Evolutionary conservation across 148 eudicot genomes (phyloP).

Genomic region (Fagopyrum esculentum): DNA sequence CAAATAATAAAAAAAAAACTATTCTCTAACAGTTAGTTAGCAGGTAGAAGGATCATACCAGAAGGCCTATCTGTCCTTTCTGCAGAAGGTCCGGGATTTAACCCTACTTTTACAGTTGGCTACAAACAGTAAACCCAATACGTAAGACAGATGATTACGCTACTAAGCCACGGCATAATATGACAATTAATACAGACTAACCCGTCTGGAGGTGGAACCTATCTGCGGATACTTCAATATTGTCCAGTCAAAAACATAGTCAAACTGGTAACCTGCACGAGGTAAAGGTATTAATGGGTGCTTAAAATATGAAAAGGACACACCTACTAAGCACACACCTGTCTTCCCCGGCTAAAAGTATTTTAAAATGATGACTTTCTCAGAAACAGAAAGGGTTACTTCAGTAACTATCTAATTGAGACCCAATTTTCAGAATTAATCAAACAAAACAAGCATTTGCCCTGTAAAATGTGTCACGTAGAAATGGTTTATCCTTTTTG

Average conservation of each 20-base stretch:
- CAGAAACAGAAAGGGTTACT: no score
- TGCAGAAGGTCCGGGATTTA: slow-evolving; percentile 68
- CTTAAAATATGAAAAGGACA: not conserved
- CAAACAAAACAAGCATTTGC: no score
- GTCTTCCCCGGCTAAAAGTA: no score
- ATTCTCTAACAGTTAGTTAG: not conserved
- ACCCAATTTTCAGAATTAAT: no score
- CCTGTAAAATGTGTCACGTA: no score
- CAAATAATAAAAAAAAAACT: not conserved
- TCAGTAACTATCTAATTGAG: no score
- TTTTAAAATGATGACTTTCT: no score
- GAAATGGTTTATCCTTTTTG: no score
- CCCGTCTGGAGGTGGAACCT: slow-evolving; percentile 82
- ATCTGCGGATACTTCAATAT: slow-evolving; percentile 90
- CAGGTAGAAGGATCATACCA: slow-evolving; percentile 31
- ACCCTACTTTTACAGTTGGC: slow-evolving; percentile 49
- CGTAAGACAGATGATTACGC: not conserved
- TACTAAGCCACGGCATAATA: not conserved
- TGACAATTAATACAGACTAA: slow-evolving; percentile 23
- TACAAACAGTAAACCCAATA: slow-evolving; percentile 20
- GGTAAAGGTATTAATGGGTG: not conserved
- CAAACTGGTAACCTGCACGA: slow-evolving; percentile 86
- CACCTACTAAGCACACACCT: no score
- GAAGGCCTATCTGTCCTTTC: slow-evolving; percentile 65
- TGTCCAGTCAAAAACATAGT: slow-evolving; percentile 98